A percentile compares a stretch with the other conserved stretches of the same genome.
Evolutionary conservation across 208 protist species (phyloP).

Genomic region (Crithidia expoeki): DNA sequence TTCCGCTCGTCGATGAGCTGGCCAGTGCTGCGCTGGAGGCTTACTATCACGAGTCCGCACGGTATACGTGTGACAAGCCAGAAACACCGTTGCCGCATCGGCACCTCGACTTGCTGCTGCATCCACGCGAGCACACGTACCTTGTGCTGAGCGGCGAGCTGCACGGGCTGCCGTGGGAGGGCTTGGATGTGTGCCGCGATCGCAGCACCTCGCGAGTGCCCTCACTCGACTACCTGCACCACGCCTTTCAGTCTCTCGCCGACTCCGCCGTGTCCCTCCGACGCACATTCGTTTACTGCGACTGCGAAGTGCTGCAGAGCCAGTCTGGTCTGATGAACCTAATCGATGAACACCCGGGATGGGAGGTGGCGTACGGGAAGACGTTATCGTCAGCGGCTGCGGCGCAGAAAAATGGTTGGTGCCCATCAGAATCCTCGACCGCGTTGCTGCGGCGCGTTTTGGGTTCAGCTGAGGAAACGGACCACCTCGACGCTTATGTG

Average conservation of each 20-base stretch:
- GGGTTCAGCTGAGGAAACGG: background rate
- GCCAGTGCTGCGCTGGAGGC: slow-evolving; percentile 20
- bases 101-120: slow-evolving; percentile 49
- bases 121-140: slow-evolving; percentile 69
- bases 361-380: slow-evolving; percentile 33
- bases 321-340: slow-evolving; percentile 10
- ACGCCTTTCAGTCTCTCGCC: background rate
- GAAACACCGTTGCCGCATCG: background rate
- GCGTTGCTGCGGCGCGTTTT: slow-evolving; percentile 26
- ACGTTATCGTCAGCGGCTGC: slow-evolving; percentile 9
- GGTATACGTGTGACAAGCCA: background rate
- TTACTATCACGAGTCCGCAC: slow-evolving; percentile 9
- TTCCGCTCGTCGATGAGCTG: slow-evolving; percentile 16
- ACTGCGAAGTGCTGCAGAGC: slow-evolving; percentile 28
- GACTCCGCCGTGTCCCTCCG: slow-evolving; percentile 13
- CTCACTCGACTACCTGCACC: slow-evolving; percentile 22
- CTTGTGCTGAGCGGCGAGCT: slow-evolving; percentile 55
- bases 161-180: slow-evolving; percentile 70
- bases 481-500: slow-evolving; percentile 44
- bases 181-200: slow-evolving; percentile 44
- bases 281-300: slow-evolving; percentile 31
- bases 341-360: slow-evolving; percentile 24
- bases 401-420: background rate
- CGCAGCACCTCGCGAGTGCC: slow-evolving; percentile 59
- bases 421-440: background rate